Percentiles rank a stretch among this genome's conserved stretches.
phyloP scores from a whole-genome alignment of 1,139 yeast species.

The Sugiyamaella japonica region DNA sequence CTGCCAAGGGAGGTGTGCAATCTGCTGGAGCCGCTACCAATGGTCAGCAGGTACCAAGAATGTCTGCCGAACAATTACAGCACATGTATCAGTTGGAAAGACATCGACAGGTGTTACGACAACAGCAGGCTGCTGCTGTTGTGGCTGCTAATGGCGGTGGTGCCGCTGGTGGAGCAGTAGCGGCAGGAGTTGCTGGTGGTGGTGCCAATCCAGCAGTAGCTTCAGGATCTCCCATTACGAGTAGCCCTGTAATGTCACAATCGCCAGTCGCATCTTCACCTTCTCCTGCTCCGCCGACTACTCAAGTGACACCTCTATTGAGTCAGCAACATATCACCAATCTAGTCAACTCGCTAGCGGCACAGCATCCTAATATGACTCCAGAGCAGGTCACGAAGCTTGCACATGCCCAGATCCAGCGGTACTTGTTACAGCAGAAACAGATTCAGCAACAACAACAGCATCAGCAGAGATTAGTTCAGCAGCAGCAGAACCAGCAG shows the following conservation, averaged over 20 bases:
- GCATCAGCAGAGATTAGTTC: conserved; percentile 28
- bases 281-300: conserved; percentile 15
- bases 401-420: conserved; percentile 70
- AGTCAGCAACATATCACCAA: conserved; percentile 57
- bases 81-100: conserved; percentile 26
- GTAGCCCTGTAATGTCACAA: conserved; percentile 9
- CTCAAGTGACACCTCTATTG: conserved; percentile 12
- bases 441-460: conserved; percentile 38
- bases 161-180: conserved; percentile 29
- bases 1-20: background rate
- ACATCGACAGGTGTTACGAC: conserved; percentile 26
- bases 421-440: conserved; percentile 39
- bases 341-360: conserved; percentile 64
- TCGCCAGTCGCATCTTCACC: conserved; percentile 9
- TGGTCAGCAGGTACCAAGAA: conserved; percentile 30
- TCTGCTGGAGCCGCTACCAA: background rate
- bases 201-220: conserved; percentile 23
- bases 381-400: conserved; percentile 71
- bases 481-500: conserved; percentile 30
- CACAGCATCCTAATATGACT: conserved; percentile 65
- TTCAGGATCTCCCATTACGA: conserved; percentile 1
- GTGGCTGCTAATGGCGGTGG: conserved; percentile 9
- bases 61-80: conserved; percentile 27
- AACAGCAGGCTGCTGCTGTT: conserved; percentile 23
- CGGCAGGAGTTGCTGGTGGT: conserved; percentile 17